Base-by-base conservation (phyloP, 345 rosid genomes). In the Melaleuca alternifolia region DNA sequence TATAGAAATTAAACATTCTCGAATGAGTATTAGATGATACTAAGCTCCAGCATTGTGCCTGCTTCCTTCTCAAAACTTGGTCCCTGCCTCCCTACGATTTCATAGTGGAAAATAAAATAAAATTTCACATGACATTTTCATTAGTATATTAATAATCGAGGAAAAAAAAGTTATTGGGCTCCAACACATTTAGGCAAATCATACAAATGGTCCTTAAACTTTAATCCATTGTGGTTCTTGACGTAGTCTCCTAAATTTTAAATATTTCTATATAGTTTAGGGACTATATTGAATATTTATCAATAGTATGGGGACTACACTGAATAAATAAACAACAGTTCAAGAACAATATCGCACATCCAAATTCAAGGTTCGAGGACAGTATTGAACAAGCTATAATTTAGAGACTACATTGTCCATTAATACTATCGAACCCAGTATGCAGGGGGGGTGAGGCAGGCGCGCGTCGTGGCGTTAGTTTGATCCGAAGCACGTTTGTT, bases 331-430 rank as follows among this genome's bases (percentile, higher is more conserved):
- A 41, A n/a, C n/a, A 41, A 41, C 41, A 41, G 41, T 41, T 41
- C 41, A 41, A 41, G 2, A 4, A 41, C 41, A 41, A 4, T 41
- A 41, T 53, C 3, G 26, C 4, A 54, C 0, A 54, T 8, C 41
- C 3, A 41, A 41, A 3, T 54, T 23, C 3, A 20, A 3, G 21
- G 1, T 54, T 54, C 3, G 1, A 3, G 20, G 0, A 20, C 0
- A 0, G 6, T 0, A 1, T 57, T 26, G 10, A 59, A 59, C 0
- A 12, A 6, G 11, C 10, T 10, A 5, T 6, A 24, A n/a, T 1
- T n/a, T 0, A 14, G 0, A 0, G 3, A 3, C 0, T 18, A n/a
- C 10, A 3, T 59, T n/a, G 1, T 4, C 3, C 41, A 62, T 3
- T 15, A 8, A 41, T 41, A 41, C 3, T 41, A 41, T 41, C 4